Percentiles rank a stretch among this genome's conserved stretches.
Evolutionary conservation across 2,329 filamentous ascomycete species (phyloP).

Genomic region (Trichophyton simii): DNA sequence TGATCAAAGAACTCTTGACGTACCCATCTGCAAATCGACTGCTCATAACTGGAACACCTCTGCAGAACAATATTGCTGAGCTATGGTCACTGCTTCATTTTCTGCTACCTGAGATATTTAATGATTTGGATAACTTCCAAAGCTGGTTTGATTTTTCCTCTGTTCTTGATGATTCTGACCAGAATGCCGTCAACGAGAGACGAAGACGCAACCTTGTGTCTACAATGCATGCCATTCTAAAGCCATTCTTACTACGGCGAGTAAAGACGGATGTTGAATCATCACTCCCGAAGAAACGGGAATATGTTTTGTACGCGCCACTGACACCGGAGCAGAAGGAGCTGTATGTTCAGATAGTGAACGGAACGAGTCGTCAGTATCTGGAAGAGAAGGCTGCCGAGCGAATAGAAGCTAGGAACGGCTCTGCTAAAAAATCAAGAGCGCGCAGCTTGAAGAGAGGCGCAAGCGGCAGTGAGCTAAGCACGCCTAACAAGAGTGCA

Average conservation of each 20-base stretch:
- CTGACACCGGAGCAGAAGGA: constrained; percentile 85
- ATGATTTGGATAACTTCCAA: constrained; percentile 84
- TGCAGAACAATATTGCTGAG: constrained; percentile 92
- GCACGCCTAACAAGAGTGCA: constrained; percentile 54
- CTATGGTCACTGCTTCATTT: constrained; percentile 94
- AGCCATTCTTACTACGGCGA: constrained; percentile 75
- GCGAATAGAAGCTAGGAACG: constrained; percentile 31
- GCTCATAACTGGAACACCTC: constrained; percentile 83
- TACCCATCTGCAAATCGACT: constrained; percentile 85
- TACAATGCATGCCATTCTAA: constrained; percentile 84
- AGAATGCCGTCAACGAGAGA: constrained; percentile 66
- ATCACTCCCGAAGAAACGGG: constrained; percentile 85
- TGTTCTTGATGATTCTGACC: constrained; percentile 67
- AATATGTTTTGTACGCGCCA: constrained; percentile 90
- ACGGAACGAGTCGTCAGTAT: constrained; percentile 51
- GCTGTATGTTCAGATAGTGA: constrained; percentile 73
- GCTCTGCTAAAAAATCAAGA: constrained; percentile 18
- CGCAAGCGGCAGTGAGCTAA: constrained; percentile 29
- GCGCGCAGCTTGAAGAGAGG: constrained; percentile 48
- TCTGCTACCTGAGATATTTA: constrained; percentile 81
- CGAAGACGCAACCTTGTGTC: constrained; percentile 66
- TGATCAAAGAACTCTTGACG: constrained; percentile 77
- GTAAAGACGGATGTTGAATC: constrained; percentile 90
- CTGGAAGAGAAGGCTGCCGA: constrained; percentile 41
- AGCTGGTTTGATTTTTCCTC: constrained; percentile 96